Percentiles rank a stretch among this genome's conserved stretches.
These are phyloP conservation scores for Ascomycota sp. DNA, from an alignment of 2,329 filamentous ascomycete species.

Conservation along the genomic window DNA sequence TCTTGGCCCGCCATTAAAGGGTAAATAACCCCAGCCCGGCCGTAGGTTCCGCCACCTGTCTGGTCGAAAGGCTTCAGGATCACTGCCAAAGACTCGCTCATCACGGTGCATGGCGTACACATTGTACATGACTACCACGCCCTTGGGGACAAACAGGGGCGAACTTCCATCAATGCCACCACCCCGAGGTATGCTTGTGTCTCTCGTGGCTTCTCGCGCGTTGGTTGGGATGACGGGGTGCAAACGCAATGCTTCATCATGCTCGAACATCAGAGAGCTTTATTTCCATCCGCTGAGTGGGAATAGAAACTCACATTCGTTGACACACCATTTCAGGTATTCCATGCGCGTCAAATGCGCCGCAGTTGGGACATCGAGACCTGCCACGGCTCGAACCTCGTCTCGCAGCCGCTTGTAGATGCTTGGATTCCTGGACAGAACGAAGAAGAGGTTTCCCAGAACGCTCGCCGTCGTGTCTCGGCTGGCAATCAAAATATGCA, in stretches of 20 bases:
- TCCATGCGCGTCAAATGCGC: slow-evolving; percentile 27
- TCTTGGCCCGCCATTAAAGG: slow-evolving; percentile 22
- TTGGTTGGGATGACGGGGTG: slow-evolving; percentile 29
- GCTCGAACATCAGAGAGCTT: too few species aligned
- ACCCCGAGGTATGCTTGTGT: slow-evolving; percentile 27
- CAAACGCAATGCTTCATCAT: slow-evolving; percentile 24
- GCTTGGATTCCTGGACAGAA: slow-evolving; percentile 17
- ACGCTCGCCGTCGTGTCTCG: slow-evolving; percentile 24
- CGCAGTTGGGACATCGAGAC: slow-evolving; percentile 18
- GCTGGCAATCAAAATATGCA: slow-evolving; percentile 21
- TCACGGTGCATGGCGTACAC: slow-evolving; percentile 20
- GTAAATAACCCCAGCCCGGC: slow-evolving; percentile 20
- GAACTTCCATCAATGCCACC: slow-evolving; percentile 24
- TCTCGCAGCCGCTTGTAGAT: slow-evolving; percentile 23
- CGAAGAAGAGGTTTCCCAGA: slow-evolving; percentile 19
- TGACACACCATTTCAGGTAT: slow-evolving; percentile 32
- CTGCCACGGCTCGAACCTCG: slow-evolving; percentile 14
- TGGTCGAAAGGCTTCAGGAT: slow-evolving; percentile 17
- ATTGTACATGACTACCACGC: slow-evolving; percentile 20
- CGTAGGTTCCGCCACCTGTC: slow-evolving; percentile 18
- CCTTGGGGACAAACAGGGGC: slow-evolving; percentile 26
- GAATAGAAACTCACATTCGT: slow-evolving; percentile 28
- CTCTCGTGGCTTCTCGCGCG: slow-evolving; percentile 12
- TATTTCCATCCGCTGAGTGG: background rate
- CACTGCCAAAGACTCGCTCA: slow-evolving; percentile 14